Conservation (phyloP, 1,139 yeast species). For the Magnusiomyces ingens region DNA sequence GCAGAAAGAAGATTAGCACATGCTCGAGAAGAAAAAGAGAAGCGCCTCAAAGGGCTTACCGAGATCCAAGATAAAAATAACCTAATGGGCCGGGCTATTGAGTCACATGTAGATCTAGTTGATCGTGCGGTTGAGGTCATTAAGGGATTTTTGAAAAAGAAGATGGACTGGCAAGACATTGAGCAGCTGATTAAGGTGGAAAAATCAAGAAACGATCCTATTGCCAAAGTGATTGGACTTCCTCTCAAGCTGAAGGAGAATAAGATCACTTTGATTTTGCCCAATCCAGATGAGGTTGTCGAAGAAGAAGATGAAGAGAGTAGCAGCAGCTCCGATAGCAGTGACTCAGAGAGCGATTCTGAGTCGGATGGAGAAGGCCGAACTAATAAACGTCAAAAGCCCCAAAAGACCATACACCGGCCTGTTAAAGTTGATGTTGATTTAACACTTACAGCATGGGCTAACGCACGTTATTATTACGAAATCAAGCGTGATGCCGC, state of each 20-base stretch:
- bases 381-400: constrained; percentile 19
- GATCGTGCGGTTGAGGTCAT: constrained; percentile 68
- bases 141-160: constrained; percentile 62
- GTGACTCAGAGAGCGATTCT: constrained; percentile 32
- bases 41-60: constrained; percentile 60
- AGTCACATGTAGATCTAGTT: constrained; percentile 60
- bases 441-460: constrained; percentile 67
- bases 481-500: constrained; percentile 71
- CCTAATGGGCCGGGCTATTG: constrained; percentile 66
- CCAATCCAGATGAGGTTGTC: constrained; percentile 39
- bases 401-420: constrained; percentile 13
- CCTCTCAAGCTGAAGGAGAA: constrained; percentile 71
- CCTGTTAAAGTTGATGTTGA: constrained; percentile 58
- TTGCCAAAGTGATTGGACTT: constrained; percentile 55
- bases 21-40: constrained; percentile 67
- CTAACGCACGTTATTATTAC: constrained; percentile 84
- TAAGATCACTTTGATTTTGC: constrained; percentile 55
- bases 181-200: constrained; percentile 69
- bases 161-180: constrained; percentile 92
- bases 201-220: constrained; percentile 54
- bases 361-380: constrained; percentile 32
- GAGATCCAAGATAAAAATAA: constrained; percentile 60
- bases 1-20: constrained; percentile 69
- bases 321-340: constrained; percentile 20
- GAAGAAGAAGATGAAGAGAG: constrained; percentile 28